Evolutionary conservation across 2,329 filamentous ascomycete species (phyloP), one percentile per base, ranked within the genome.

Genomic region (Ophiostoma pallidulum): DNA sequence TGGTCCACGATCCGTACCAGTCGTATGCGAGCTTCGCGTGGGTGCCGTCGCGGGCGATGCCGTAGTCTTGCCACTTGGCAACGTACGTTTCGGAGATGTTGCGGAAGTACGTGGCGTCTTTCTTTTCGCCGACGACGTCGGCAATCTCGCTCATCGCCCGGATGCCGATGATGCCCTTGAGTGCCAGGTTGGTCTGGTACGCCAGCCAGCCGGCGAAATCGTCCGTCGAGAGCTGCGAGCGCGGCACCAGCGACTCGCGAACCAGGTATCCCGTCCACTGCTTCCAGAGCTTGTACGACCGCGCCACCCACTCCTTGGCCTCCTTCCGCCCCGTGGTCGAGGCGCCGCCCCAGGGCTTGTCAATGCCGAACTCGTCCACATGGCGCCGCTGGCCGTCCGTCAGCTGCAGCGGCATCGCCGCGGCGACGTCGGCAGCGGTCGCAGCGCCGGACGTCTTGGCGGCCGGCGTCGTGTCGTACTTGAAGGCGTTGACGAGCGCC

Each of bases 81-180:
- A 88, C 75, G 59, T 87, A 88, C 3, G 70, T 67, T 29, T 79
- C 72, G 22, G 82, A 81, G 32, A 85, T 75, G 50, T 77, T 74
- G 60, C 69, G 69, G 60, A 78, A 86, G 58, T 82, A 67, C 35
- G 73, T 66, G 37, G 73, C 75, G 51, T 87, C 82, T 3, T 68
- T 65, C 3, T 68, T 62, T 35, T 81, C 68, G 45, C 75, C 80
- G 28, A 79, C 66, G 3, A 84, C 62, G 24, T 70, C 66, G 3
- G 84, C 74, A 9, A 88, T 69, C 56, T 84, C 77, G 58, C 78
- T 79, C 80, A 88, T 88, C 29, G 84, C 84, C 59, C 83, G 81
- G 64, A 88, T 86, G 20, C 84, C 84, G 50, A 89, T 74, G 51
- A 88, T 86, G 28, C 84, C 84, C 62, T 88, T 89, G 35, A 88